Evolutionary conservation across 192 early-diverging fungal species (phyloP).

Genomic region (Dissophora ornata): DNA sequence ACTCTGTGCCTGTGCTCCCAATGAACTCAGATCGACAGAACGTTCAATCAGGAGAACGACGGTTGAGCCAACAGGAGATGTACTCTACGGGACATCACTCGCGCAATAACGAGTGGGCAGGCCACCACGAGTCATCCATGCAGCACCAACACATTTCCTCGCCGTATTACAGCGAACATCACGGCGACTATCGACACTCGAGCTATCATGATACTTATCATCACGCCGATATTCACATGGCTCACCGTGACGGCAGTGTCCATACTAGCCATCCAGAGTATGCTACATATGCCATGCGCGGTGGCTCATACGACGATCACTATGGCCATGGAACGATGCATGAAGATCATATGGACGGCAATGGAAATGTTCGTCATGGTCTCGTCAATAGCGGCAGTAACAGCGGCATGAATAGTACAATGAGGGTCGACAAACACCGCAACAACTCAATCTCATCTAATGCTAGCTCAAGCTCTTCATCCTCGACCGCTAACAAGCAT

Average conservation of each 20-base stretch:
- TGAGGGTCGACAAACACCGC: conserved; percentile 27
- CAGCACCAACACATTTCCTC: conserved; percentile 4
- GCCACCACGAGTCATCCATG: conserved; percentile 5
- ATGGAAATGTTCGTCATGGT: conserved; percentile 2
- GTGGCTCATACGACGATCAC: conserved; percentile 3
- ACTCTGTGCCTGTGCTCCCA: conserved; percentile 26
- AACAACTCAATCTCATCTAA: conserved; percentile 52
- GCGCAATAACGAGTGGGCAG: conserved; percentile 28
- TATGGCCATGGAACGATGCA: conserved; percentile 1
- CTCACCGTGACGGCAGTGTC: neutral
- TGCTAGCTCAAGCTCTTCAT: conserved; percentile 34
- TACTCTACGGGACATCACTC: neutral
- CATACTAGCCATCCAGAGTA: neutral
- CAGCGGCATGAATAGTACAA: neutral
- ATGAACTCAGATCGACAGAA: conserved; percentile 19
- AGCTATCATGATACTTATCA: conserved; percentile 5
- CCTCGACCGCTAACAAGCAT: conserved; percentile 42
- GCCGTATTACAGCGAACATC: conserved; percentile 6
- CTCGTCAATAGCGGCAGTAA: neutral
- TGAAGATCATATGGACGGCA: conserved; percentile 1
- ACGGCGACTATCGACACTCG: conserved; percentile 2
- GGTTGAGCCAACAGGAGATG: conserved; percentile 43
- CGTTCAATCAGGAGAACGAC: conserved; percentile 8
- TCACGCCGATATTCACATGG: conserved; percentile 2
- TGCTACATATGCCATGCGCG: neutral